A percentile compares a stretch with the other conserved stretches of the same genome.
These are phyloP conservation scores for Coemansia sp. DNA, from an alignment of 192 early-diverging fungal species.

Conservation along the genomic window DNA sequence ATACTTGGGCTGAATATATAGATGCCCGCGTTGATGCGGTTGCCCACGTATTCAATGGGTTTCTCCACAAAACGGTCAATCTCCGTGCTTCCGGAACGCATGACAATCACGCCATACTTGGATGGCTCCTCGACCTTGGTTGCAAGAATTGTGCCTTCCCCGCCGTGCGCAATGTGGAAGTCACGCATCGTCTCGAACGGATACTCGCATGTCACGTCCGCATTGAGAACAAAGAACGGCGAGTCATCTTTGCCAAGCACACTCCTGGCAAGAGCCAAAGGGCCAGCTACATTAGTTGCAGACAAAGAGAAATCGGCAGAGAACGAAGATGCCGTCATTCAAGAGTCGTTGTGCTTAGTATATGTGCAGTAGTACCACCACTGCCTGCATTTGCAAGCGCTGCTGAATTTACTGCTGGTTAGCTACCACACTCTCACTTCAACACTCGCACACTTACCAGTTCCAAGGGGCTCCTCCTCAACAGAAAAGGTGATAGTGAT, in stretches of 20 bases:
- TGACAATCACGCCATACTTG: slow-evolving; percentile 98
- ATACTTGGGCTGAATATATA: slow-evolving; percentile 95
- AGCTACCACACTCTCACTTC: no score
- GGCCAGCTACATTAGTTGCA: slow-evolving; percentile 62
- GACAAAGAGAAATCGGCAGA: no score
- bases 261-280: slow-evolving; percentile 89
- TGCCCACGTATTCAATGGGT: slow-evolving; percentile 89
- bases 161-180: slow-evolving; percentile 89
- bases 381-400: no score
- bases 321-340: no score
- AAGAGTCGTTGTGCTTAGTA: no score
- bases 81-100: slow-evolving; percentile 64
- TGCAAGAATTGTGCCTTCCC: slow-evolving; percentile 94
- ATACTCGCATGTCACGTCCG: slow-evolving; percentile 98
- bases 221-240: slow-evolving; percentile 99
- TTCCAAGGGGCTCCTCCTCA: slow-evolving; percentile 95
- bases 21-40: slow-evolving; percentile 99
- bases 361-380: no score
- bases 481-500: slow-evolving; percentile 96
- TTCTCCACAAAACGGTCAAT: slow-evolving; percentile 99
- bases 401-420: no score
- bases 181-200: slow-evolving; percentile 86
- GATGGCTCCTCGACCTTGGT: slow-evolving; percentile 98
- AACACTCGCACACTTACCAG: slow-evolving; percentile 55
- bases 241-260: slow-evolving; percentile 88